Evolutionary conservation across 1,284 basidiomycete species (phyloP).

Genomic region (Cerrena zonata): DNA sequence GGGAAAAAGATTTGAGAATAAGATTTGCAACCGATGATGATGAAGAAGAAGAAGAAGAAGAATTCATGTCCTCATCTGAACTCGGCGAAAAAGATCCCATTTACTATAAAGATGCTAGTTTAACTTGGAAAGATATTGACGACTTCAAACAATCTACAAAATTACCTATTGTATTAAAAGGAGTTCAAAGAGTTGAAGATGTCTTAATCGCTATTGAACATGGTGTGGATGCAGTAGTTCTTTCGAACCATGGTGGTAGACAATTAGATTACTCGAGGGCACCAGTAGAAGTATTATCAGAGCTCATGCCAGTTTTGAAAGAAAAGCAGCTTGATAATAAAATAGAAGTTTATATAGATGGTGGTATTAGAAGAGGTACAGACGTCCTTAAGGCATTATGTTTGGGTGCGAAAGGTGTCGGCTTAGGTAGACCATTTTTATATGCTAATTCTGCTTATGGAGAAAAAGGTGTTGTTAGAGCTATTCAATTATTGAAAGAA

Average conservation of each 20-base stretch:
- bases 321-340: no score
- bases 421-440: conserved; percentile 84
- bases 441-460: conserved; percentile 92
- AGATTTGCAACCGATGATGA: conserved; percentile 57
- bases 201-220: conserved; percentile 82
- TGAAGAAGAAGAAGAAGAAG: conserved; percentile 32
- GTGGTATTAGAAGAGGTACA: conserved; percentile 78
- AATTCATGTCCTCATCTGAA: no score
- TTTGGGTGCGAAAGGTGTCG: conserved; percentile 85
- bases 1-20: conserved; percentile 72
- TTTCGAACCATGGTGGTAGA: conserved; percentile 86
- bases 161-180: conserved; percentile 82
- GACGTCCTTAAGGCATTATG: conserved; percentile 90
- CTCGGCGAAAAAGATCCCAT: no score
- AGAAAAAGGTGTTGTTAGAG: conserved; percentile 72
- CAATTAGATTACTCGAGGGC: conserved; percentile 60
- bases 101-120: neutral
- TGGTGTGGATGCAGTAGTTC: conserved; percentile 79
- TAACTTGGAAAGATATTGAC: conserved; percentile 63
- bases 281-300: conserved; percentile 65
- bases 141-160: conserved; percentile 71
- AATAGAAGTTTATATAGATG: conserved; percentile 78
- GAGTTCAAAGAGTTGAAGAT: conserved; percentile 76
- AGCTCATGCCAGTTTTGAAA: neutral
- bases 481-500: conserved; percentile 67